These are phyloP conservation scores for Paracorniculantispora psalliotae DNA, from an alignment of 2,329 filamentous ascomycete species.

Conservation along the genomic window DNA sequence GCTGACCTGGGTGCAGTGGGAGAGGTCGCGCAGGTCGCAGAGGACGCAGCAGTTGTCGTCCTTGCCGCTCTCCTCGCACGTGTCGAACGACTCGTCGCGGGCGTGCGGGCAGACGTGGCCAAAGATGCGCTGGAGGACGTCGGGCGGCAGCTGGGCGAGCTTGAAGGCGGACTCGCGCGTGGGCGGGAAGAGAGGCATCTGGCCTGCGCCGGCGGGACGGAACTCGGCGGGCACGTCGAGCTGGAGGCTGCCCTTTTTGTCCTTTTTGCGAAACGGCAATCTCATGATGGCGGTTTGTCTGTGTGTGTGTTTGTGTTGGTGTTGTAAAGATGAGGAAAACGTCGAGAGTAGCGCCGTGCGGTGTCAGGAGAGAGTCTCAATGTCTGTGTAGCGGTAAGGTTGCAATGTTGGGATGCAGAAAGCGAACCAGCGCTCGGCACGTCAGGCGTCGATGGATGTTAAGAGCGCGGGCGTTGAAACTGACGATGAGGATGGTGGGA, in stretches of 20 bases:
- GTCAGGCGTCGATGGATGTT: background rate
- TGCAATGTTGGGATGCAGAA: background rate
- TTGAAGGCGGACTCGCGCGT: slow-evolving; percentile 36
- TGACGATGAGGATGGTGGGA: background rate
- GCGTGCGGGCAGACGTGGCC: slow-evolving; percentile 78
- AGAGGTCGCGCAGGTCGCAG: slow-evolving; percentile 85
- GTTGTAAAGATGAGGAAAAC: background rate
- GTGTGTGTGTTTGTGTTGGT: background rate
- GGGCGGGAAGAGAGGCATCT: slow-evolving; percentile 29
- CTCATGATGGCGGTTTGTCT: slow-evolving; percentile 27
- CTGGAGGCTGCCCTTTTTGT: slow-evolving; percentile 30
- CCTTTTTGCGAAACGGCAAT: slow-evolving; percentile 33
- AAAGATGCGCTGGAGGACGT: slow-evolving; percentile 75
- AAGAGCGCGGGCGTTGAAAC: background rate
- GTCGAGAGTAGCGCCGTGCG: background rate
- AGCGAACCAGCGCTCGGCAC: slow-evolving; percentile 1
- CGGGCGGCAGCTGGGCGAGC: slow-evolving; percentile 55
- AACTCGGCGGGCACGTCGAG: slow-evolving; percentile 27
- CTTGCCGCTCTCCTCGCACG: slow-evolving; percentile 73
- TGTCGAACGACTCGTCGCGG: slow-evolving; percentile 70
- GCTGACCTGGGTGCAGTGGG: slow-evolving; percentile 71
- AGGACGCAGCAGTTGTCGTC: slow-evolving; percentile 87
- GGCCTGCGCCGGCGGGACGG: slow-evolving; percentile 23
- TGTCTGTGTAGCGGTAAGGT: background rate
- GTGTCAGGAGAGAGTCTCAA: background rate